Conservation (phyloP, 179 eudicot species). For the Silene vulgaris region DNA sequence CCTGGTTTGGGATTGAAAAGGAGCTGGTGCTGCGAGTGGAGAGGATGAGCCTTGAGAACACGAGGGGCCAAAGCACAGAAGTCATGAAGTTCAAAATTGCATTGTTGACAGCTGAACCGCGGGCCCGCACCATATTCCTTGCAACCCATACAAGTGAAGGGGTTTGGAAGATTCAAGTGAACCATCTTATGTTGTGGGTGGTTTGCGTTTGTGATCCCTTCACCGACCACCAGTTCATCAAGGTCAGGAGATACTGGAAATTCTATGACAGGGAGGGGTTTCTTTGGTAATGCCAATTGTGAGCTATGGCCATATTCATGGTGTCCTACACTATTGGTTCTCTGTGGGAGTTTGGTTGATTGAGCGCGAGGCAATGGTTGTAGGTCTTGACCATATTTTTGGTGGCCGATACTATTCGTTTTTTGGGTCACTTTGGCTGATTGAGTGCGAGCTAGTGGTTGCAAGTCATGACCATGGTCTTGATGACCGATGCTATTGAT, state of each 20-base stretch:
- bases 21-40: slow-evolving; percentile 78
- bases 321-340: slow-evolving; percentile 14
- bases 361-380: slow-evolving; percentile 15
- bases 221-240: slow-evolving; percentile 14
- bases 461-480: slow-evolving; percentile 7
- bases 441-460: slow-evolving; percentile 2
- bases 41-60: slow-evolving; percentile 57
- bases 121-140: slow-evolving; percentile 79
- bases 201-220: slow-evolving; percentile 28
- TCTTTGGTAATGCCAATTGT: slow-evolving; percentile 12
- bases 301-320: slow-evolving; percentile 9
- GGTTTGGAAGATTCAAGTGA: slow-evolving; percentile 33
- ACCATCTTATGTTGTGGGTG: slow-evolving; percentile 46
- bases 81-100: slow-evolving; percentile 79
- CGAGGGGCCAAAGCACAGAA: slow-evolving; percentile 85
- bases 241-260: slow-evolving; percentile 29
- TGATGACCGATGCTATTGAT: slow-evolving; percentile 9
- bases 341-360: slow-evolving; percentile 11
- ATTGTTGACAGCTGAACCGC: slow-evolving; percentile 61
- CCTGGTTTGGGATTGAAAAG: slow-evolving; percentile 52
- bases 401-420: slow-evolving; percentile 16
- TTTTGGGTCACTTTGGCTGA: slow-evolving; percentile 16
- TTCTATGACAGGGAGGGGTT: slow-evolving; percentile 19
- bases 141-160: slow-evolving; percentile 69
- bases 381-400: slow-evolving; percentile 12